Evolutionary conservation across 352 stramenopile genomes (phyloP).

Genomic region (Globisporangium rhizosaccharum): DNA sequence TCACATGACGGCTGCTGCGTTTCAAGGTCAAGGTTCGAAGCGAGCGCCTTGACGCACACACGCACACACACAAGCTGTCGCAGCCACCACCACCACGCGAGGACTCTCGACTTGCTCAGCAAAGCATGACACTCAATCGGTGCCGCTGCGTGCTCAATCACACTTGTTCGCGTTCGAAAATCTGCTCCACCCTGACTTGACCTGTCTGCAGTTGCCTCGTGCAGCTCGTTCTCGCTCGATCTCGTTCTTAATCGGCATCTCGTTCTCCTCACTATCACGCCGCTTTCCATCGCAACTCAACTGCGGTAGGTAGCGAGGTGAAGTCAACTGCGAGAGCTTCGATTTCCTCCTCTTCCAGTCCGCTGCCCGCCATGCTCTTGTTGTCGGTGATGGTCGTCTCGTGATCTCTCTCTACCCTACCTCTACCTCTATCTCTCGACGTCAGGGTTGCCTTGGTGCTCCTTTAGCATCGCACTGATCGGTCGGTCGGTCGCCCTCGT

Average conservation of each 20-base stretch:
- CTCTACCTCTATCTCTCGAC: not conserved
- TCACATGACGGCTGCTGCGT: not conserved
- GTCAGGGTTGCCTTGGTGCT: too few relatives aligned
- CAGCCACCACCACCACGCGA: not conserved
- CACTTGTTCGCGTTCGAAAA: not conserved
- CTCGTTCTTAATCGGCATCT: not conserved
- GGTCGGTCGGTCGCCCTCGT: too few relatives aligned
- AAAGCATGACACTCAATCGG: not conserved
- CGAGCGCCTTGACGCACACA: not conserved
- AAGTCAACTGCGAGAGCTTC: not conserved
- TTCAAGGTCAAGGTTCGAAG: too few relatives aligned
- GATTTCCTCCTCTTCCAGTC: not conserved
- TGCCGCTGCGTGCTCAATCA: too few relatives aligned
- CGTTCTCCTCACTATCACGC: not conserved
- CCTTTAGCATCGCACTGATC: too few relatives aligned
- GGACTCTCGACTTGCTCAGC: too few relatives aligned
- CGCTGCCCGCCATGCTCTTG: too few relatives aligned
- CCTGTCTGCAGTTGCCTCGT: not conserved
- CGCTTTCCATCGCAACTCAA: not conserved
- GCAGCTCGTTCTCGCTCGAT: too few relatives aligned
- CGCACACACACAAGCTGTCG: not conserved
- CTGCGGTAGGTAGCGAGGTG: conserved; percentile 4
- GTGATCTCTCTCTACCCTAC: not conserved
- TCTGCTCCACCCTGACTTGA: too few relatives aligned
- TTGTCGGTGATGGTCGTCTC: too few relatives aligned